Evolutionary conservation across 176 grass and related monocot genomes (phyloP), one percentile per base, ranked within the genome.

Genomic region (Avena insularis): DNA sequence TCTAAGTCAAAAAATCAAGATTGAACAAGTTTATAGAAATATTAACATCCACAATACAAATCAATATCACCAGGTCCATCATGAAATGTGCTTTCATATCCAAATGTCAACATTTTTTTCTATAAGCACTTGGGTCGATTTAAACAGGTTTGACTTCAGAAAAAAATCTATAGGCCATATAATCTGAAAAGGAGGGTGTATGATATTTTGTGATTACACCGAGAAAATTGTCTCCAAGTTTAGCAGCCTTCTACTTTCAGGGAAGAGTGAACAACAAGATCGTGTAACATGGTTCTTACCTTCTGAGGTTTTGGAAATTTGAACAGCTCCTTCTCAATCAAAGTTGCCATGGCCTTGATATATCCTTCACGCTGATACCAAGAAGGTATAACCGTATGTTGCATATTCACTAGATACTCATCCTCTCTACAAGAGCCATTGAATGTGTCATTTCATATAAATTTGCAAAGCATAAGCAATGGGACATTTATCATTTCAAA

Each of bases 331-430:
- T 91, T 99, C 89, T 99, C 90, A 79, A 99, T 99, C 83, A 99
- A 89, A 78, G 87, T 95, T 87, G 94, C 87, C 94, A 96, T 99
- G 62, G 97, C 89, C 82, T 99, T 99, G 83, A 99, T 94, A 75
- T 99, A 99, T 87, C 97, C 97, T 90, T 99, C 97, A 75, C 97
- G 94, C 70, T 99, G 97, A 83, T 99, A 99, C 97, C 97, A 99
- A 6, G 97, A 99, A 85, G 97, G 97, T 90, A 99, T 99, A 69
- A 99, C 97, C 27, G 97, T 99, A 83, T 99, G 97, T 86, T 99
- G 97, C 97, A 99, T 99, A 82, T 99, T 99, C 36, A 99, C 94
- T 61, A 96, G 84, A 90, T 99, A 99, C 54, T 96, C 94, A 66
- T 99, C 97, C 90, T 99, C 97, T 86, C 97, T 99, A 61, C 68